Conservation (phyloP, 1,139 yeast species). For the Pneumocystis sp. region DNA sequence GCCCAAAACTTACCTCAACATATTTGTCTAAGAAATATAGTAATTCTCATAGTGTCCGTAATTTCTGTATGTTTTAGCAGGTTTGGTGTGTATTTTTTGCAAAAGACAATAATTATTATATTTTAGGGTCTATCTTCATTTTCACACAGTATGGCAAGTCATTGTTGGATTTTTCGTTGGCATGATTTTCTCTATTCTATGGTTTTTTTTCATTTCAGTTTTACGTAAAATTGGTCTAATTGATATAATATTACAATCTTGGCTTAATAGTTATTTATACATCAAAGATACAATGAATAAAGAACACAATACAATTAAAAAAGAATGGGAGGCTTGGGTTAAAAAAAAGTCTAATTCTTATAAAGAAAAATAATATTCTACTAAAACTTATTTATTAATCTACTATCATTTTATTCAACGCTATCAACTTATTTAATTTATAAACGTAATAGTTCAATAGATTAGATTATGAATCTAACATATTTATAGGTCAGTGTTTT, state of each 20-base stretch:
- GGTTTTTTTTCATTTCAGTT: slow-evolving; percentile 35
- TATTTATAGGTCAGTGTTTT: too few relatives aligned
- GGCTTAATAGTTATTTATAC: neutral
- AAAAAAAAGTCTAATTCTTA: neutral
- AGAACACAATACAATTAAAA: neutral
- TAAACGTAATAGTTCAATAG: too few relatives aligned
- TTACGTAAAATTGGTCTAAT: slow-evolving; percentile 15
- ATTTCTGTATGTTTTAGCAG: slow-evolving; percentile 11
- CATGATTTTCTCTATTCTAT: slow-evolving; percentile 38
- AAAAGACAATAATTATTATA: slow-evolving; percentile 18
- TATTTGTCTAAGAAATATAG: neutral
- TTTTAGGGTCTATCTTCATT: slow-evolving; percentile 52
- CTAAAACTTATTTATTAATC: neutral
- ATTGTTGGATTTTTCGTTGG: slow-evolving; percentile 60
- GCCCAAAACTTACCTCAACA: neutral
- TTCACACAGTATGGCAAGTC: slow-evolving; percentile 65
- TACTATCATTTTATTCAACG: neutral
- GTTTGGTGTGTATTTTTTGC: slow-evolving; percentile 3
- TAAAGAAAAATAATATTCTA: neutral
- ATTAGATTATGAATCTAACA: neutral
- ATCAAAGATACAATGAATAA: neutral
- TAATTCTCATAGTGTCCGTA: slow-evolving; percentile 10
- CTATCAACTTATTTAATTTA: neutral
- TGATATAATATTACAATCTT: neutral
- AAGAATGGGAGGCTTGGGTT: neutral